Conservation (phyloP, 495 filamentous ascomycete genomes). For the Podospora anserina region DNA sequence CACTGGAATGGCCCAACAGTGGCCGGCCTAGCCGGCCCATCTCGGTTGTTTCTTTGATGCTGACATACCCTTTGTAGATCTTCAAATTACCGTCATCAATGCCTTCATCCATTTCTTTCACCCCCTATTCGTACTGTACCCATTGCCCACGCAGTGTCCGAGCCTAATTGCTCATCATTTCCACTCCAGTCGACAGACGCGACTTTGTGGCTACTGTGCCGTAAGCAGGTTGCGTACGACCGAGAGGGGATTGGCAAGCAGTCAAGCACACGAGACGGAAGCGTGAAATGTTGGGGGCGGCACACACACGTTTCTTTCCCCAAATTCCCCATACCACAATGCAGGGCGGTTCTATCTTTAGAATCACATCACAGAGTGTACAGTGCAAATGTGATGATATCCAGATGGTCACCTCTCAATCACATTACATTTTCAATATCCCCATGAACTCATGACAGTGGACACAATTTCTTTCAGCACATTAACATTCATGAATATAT, state of each 20-base stretch:
- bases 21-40: not conserved
- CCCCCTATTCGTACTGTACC: not conserved
- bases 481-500: no score
- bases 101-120: not conserved
- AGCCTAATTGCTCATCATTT: not conserved
- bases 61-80: not conserved
- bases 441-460: no score
- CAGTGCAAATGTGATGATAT: no score
- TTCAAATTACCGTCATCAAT: not conserved
- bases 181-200: not conserved
- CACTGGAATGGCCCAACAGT: not conserved
- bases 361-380: not conserved
- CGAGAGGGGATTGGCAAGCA: not conserved
- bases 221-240: not conserved
- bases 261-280: no score
- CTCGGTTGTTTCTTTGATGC: not conserved
- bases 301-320: not conserved
- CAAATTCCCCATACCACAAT: not conserved
- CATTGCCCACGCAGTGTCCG: not conserved
- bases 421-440: no score
- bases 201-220: not conserved
- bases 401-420: no score
- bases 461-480: no score
- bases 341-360: not conserved
- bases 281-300: not conserved